These are phyloP conservation scores for Ascochyta fabae DNA, from an alignment of 2,329 filamentous ascomycete genomes.

Conservation along the genomic window DNA sequence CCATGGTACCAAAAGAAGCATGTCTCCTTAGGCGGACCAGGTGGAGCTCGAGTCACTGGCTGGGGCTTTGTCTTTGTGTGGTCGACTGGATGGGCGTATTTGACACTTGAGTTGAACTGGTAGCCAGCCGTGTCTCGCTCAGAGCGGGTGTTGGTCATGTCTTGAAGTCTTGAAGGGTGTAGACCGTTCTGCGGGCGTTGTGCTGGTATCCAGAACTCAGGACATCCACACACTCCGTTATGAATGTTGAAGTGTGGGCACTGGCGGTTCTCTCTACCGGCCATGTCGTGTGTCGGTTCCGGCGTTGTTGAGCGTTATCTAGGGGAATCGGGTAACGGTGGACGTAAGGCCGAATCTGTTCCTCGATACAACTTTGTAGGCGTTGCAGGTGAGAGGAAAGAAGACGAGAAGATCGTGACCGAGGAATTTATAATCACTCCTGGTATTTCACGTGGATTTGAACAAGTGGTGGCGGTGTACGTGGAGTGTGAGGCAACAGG, in stretches of 20 bases:
- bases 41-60: conserved; percentile 2
- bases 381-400: neutral
- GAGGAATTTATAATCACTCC: neutral
- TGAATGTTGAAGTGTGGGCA: conserved; percentile 19
- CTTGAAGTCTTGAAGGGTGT: neutral
- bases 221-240: conserved; percentile 37
- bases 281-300: neutral
- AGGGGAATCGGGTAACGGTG: neutral
- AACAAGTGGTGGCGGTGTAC: neutral
- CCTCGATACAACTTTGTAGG: neutral
- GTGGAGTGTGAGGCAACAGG: neutral
- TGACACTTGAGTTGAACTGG: conserved; percentile 1
- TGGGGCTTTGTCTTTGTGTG: neutral
- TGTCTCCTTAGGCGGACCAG: conserved; percentile 26
- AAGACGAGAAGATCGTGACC: neutral
- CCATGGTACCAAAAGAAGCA: conserved; percentile 42
- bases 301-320: neutral
- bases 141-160: neutral
- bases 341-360: neutral
- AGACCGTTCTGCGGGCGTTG: neutral
- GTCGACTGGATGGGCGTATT: neutral
- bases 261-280: neutral
- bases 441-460: neutral
- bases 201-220: conserved; percentile 26
- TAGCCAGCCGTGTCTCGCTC: neutral